phyloP scores from a whole-genome alignment of 768 basidiomycete species.

The Psilocybe azurescens region DNA sequence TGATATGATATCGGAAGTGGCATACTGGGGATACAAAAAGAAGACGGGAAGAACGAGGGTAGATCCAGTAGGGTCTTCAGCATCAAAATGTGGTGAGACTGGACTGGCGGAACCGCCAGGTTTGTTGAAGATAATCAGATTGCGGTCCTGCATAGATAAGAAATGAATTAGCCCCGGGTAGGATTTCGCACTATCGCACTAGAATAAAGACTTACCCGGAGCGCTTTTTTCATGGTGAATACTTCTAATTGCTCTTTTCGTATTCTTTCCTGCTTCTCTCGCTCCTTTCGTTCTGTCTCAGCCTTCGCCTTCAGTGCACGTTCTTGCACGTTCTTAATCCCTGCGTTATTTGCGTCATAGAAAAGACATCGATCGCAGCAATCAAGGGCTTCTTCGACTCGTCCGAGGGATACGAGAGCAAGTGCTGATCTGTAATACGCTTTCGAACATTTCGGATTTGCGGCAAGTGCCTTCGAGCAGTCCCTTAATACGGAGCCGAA shows the following conservation, averaged over 20 bases:
- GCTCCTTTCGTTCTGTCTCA: constrained; percentile 55
- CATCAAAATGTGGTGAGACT: constrained; percentile 68
- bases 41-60: constrained; percentile 86
- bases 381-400: constrained; percentile 83
- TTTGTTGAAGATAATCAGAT: constrained; percentile 62
- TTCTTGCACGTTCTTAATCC: constrained; percentile 54
- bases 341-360: constrained; percentile 62
- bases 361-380: constrained; percentile 73
- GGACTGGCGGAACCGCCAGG: constrained; percentile 59
- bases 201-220: constrained; percentile 55
- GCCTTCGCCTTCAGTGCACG: constrained; percentile 50
- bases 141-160: constrained; percentile 62
- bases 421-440: constrained; percentile 86
- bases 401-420: constrained; percentile 76
- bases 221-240: constrained; percentile 57
- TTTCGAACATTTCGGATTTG: constrained; percentile 76
- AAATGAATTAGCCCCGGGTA: constrained; percentile 8
- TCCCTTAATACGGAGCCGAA: constrained; percentile 87
- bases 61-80: constrained; percentile 59
- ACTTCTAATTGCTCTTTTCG: constrained; percentile 58
- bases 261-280: constrained; percentile 53
- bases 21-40: constrained; percentile 91
- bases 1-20: constrained; percentile 87
- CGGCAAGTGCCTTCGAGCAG: constrained; percentile 70
- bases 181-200: not conserved